Evolutionary conservation across 2,329 filamentous ascomycete genomes (phyloP), one percentile per base, ranked within the genome.

Genomic region (Pyricularia pennisetigena): DNA sequence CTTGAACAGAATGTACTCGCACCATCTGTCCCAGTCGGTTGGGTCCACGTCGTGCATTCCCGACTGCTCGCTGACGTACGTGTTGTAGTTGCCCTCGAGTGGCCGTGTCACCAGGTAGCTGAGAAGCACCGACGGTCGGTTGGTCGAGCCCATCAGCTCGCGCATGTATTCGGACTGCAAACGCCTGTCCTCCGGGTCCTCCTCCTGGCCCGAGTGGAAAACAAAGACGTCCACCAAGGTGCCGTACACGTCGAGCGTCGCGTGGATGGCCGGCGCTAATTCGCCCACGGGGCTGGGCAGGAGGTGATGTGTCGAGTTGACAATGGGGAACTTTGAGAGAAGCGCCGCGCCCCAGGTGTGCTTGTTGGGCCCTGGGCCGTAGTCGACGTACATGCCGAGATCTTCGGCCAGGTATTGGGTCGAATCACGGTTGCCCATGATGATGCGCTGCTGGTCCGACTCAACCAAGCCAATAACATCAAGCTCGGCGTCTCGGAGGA

Each of bases 1-100:
- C 83, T 97, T 97, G 84, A 93, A 99, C 29, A 99, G 82, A 72
- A 99, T 97, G 79, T 99, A 99, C 82, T 99, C 94, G 82, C 95
- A 99, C 95, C 95, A 99, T 68, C 95, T 85, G 78, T 99, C 95
- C 93, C 93, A 97, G 77, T 99, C 95, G 3, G 84, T 89, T 0
- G 89, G 86, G 75, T 99, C 95, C 66, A 99, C 95, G 75, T 99
- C 95, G 74, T 92, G 89, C 95, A 99, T 99, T 10, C 93, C 92
- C 69, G 91, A 97, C 69, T 82, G 82, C 67, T 93, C 85, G 68
- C 92, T 92, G 28, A 98, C 95, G 74, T 97, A 98, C 0, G 89
- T 97, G 77, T 98, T 94, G 82, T 99, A 99, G 77, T 99, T 99
- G 70, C 95, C 95, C 80, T 97, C 82, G 6, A 90, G 84, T 0